Base-by-base conservation (phyloP, 768 basidiomycete genomes). In the Pulveroboletus sp. region DNA sequence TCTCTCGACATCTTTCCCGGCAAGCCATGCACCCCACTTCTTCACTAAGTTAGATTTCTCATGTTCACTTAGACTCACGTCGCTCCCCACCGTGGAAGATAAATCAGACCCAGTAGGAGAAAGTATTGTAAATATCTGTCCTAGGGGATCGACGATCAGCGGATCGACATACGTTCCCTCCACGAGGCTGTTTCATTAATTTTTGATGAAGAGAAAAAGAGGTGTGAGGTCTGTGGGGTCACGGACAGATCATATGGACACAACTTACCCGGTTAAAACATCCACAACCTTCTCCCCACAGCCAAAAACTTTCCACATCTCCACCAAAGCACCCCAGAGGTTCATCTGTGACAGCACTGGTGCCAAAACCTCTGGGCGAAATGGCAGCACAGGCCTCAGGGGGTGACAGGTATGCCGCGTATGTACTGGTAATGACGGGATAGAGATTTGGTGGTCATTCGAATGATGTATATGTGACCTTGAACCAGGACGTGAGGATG, bases 11-110 rank as follows among this genome's bases (percentile, higher is more conserved):
- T 89, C 82, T 33, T 77, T 76, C 56, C 77, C 79, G 3, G 83
- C 76, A 18, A 96, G 69, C 93, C 93, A 95, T 8, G 89, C 68
- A 3, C 80, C 86, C 83, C 92, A 93, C 45, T 78, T 76, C 53
- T 86, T 82, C 5, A 82, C 79, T 46, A 92, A 60, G 3, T 70
- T 60, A 24, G 79, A 59, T 89, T 83, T 50, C 74, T 78, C 56
- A 2, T 39, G 47, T 53, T 68, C 55, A n/a, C 37, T 57, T 8
- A 67, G 39, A 32, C 14, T 35, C 9, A 51, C 9, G n/a, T n/a
- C 2, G 5, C 27, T 35, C 31, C 53, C 54, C 3, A 31, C 28
- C 10, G 33, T 26, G 17, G 43, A 24, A 18, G 57, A 44, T 47
- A 24, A 8, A 40, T 57, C 53, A 14, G 54, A 21, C 27, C 15